Evolutionary conservation across 805 yeast species (phyloP).

Genomic region (Zygoascus biomembranicola): DNA sequence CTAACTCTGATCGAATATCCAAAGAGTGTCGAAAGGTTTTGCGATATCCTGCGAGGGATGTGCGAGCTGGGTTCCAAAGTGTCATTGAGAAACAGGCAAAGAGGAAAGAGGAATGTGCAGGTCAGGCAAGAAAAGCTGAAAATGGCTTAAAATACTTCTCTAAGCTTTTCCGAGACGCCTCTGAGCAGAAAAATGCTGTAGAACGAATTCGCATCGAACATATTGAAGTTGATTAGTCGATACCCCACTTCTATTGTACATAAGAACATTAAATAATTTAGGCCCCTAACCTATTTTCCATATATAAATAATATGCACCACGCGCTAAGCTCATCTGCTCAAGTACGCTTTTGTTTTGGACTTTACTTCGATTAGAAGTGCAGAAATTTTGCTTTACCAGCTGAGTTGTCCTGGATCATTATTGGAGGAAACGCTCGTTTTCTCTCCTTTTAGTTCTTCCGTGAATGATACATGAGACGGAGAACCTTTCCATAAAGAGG

Average conservation of each 20-base stretch:
- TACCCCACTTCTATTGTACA: background rate
- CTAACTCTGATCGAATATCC: constrained; percentile 69
- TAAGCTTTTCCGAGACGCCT: constrained; percentile 38
- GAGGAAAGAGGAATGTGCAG: constrained; percentile 48
- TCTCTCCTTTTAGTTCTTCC: background rate
- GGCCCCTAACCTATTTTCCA: no score
- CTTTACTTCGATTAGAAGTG: no score
- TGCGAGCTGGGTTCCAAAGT: constrained; percentile 59
- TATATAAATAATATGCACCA: no score
- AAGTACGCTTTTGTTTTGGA: no score
- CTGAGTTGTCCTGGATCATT: background rate
- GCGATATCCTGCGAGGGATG: constrained; percentile 74
- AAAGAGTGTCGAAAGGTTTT: constrained; percentile 78
- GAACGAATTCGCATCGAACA: constrained; percentile 27
- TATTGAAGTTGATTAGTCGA: constrained; percentile 2
- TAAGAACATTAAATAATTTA: no score
- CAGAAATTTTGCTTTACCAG: no score
- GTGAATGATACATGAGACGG: background rate
- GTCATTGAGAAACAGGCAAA: constrained; percentile 52
- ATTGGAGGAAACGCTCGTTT: background rate
- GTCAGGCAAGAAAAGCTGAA: constrained; percentile 47
- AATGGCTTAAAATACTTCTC: constrained; percentile 48
- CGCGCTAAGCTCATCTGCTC: no score
- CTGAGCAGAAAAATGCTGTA: constrained; percentile 35
- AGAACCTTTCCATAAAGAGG: background rate